These are phyloP conservation scores for Fusarium sarcochroum DNA, from an alignment of 2,329 filamentous ascomycete genomes.

Conservation along the genomic window DNA sequence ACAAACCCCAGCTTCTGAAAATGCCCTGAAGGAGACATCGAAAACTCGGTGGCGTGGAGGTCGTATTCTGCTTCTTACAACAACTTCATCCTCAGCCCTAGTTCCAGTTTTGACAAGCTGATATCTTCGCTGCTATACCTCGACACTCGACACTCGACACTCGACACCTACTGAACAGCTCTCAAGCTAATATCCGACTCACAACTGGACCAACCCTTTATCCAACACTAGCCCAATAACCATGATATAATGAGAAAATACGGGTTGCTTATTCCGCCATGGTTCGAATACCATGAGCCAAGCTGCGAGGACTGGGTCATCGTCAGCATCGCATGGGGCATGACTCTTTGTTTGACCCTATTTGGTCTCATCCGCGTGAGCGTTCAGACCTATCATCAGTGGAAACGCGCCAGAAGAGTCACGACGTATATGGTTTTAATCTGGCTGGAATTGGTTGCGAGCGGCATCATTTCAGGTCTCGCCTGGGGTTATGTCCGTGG, in stretches of 20 bases:
- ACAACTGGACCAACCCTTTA: not conserved
- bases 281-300: slow-evolving; percentile 42
- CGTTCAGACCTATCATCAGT: slow-evolving; percentile 53
- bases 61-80: slow-evolving; percentile 30
- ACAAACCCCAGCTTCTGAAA: slow-evolving; percentile 18
- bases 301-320: slow-evolving; percentile 51
- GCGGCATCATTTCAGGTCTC: slow-evolving; percentile 52
- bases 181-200: not conserved
- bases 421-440: slow-evolving; percentile 58
- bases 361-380: slow-evolving; percentile 53
- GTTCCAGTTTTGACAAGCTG: not conserved
- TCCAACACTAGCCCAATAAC: not conserved
- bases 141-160: too few relatives aligned
- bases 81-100: not conserved
- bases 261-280: slow-evolving; percentile 45
- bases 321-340: slow-evolving; percentile 56
- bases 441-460: slow-evolving; percentile 57
- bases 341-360: slow-evolving; percentile 55
- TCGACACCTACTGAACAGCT: not conserved
- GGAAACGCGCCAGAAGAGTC: slow-evolving; percentile 51
- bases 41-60: slow-evolving; percentile 13
- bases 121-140: not conserved
- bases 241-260: slow-evolving; percentile 44
- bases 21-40: slow-evolving; percentile 25
- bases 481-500: slow-evolving; percentile 55